These are phyloP conservation scores for Rickenella mellea DNA, from an alignment of 768 basidiomycete genomes.

Conservation along the genomic window DNA sequence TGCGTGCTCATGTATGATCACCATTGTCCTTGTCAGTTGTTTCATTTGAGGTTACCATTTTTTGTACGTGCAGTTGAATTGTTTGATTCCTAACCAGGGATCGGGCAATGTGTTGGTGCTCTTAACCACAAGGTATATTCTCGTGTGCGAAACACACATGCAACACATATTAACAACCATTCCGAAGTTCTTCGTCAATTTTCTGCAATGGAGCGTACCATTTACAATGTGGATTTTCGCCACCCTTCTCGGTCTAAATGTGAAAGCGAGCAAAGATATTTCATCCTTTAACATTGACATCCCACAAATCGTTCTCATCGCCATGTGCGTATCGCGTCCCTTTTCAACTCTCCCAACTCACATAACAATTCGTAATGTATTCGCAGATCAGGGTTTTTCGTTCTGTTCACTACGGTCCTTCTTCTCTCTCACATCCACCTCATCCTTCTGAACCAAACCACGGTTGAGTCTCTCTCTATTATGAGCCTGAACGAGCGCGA, in stretches of 20 bases:
- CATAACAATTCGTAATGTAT: constrained; percentile 1
- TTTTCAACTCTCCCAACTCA: neutral
- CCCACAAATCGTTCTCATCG: constrained; percentile 65
- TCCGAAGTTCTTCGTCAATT: constrained; percentile 75
- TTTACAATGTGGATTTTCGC: constrained; percentile 56
- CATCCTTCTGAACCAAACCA: constrained; percentile 58
- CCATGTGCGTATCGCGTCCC: constrained; percentile 43
- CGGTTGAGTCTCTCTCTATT: constrained; percentile 65
- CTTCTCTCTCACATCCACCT: constrained; percentile 49
- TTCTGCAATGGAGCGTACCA: constrained; percentile 51
- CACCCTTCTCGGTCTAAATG: constrained; percentile 47
- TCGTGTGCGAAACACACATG: no score
- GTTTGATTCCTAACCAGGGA: constrained; percentile 43
- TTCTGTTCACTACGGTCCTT: constrained; percentile 57
- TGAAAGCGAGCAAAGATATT: constrained; percentile 19
- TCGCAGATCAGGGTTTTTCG: constrained; percentile 58
- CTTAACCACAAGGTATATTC: constrained; percentile 71
- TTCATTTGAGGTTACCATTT: neutral
- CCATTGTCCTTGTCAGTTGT: constrained; percentile 73
- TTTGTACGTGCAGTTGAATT: neutral
- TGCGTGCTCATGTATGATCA: constrained; percentile 82
- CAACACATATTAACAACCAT: neutral
- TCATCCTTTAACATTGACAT: constrained; percentile 36
- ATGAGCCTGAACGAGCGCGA: constrained; percentile 61
- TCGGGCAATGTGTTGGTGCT: constrained; percentile 91